phyloP scores from a whole-genome alignment of 2,329 filamentous ascomycete species.

The Beauveria asiatica region DNA sequence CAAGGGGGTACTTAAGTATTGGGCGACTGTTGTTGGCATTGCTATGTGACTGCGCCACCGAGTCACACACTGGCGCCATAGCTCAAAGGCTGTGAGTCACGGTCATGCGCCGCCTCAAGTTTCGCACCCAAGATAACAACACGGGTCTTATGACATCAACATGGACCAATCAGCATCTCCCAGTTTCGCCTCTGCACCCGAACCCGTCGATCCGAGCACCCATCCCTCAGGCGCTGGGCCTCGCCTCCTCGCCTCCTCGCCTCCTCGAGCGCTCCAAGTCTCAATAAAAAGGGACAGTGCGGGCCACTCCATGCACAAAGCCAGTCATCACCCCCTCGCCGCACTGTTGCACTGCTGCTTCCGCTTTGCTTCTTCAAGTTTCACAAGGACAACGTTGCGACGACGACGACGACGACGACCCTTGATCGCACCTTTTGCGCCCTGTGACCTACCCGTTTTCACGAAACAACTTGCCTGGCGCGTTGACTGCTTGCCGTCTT shows the following conservation, averaged over 20 bases:
- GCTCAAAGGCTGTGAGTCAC: constrained; percentile 16
- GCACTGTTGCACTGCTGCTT: background rate
- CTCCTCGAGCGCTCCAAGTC: background rate
- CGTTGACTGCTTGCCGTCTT: background rate
- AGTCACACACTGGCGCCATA: constrained; percentile 6
- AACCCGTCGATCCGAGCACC: background rate
- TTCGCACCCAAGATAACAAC: background rate
- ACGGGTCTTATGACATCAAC: constrained; percentile 17
- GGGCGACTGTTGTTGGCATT: background rate
- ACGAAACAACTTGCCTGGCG: background rate
- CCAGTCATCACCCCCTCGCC: background rate
- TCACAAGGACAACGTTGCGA: background rate
- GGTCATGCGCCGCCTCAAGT: constrained; percentile 17
- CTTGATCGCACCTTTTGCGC: background rate
- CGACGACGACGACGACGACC: background rate
- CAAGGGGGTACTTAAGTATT: background rate
- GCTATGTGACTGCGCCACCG: constrained; percentile 10
- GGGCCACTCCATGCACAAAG: background rate
- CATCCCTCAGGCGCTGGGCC: background rate
- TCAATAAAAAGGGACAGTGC: constrained; percentile 1
- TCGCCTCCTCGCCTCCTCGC: background rate
- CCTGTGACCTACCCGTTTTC: background rate
- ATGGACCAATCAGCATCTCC: constrained; percentile 15
- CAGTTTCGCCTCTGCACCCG: constrained; percentile 10
- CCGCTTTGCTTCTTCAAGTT: background rate